These are phyloP conservation scores for Ramularia endophylla DNA, from an alignment of 2,329 filamentous ascomycete genomes.

Conservation along the genomic window DNA sequence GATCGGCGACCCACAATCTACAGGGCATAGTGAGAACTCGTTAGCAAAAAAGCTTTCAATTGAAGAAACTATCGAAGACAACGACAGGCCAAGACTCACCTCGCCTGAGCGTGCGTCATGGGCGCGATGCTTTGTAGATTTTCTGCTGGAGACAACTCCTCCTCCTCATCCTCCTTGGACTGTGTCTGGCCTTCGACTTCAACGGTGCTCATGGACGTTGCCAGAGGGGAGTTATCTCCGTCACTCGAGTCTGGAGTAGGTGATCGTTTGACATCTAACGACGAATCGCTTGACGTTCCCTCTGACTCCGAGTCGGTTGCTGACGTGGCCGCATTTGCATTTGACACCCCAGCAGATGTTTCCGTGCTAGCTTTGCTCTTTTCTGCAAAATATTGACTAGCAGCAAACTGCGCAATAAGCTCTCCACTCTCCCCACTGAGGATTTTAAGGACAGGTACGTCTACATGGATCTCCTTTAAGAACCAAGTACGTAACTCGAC, in stretches of 20 bases:
- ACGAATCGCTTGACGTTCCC: no score
- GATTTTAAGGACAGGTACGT: slow-evolving; percentile 45
- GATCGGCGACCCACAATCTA: slow-evolving; percentile 15
- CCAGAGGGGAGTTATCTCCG: no score
- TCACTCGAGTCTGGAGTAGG: no score
- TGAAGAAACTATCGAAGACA: slow-evolving; percentile 1
- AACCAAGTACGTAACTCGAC: slow-evolving; percentile 46
- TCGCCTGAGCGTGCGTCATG: slow-evolving; percentile 2
- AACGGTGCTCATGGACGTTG: no score
- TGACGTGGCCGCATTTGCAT: no score
- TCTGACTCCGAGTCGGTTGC: no score
- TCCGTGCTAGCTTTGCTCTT: neutral
- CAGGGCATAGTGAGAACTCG: neutral
- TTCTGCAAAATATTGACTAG: slow-evolving; percentile 9
- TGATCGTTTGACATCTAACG: no score
- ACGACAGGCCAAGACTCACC: slow-evolving; percentile 15
- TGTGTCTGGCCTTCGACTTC: no score
- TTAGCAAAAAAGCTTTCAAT: slow-evolving; percentile 5
- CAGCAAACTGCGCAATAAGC: slow-evolving; percentile 11
- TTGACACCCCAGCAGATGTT: no score
- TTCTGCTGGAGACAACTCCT: no score
- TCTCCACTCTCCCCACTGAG: slow-evolving; percentile 12
- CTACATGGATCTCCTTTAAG: slow-evolving; percentile 38
- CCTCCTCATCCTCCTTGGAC: no score
- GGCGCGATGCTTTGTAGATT: neutral